Conservation (phyloP, 305 asterid genomes). For the Fraxinus sp. region DNA sequence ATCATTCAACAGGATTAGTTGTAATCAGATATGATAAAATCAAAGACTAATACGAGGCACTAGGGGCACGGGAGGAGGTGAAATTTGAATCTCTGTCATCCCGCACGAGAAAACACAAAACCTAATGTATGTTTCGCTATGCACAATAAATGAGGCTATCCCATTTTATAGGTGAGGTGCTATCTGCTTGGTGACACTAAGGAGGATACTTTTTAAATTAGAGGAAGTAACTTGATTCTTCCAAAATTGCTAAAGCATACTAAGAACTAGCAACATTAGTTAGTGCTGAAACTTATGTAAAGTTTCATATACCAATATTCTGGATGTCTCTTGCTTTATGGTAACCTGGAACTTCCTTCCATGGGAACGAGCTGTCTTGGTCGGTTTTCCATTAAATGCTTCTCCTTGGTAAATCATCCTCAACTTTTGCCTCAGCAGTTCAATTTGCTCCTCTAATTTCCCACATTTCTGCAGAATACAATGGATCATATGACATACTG, state of each 20-base stretch:
- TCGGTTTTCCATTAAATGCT: slow-evolving; percentile 77
- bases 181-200: neutral
- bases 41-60: neutral
- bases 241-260: neutral
- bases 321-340: slow-evolving; percentile 75
- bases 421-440: slow-evolving; percentile 70
- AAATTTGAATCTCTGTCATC: neutral
- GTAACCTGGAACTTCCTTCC: slow-evolving; percentile 90
- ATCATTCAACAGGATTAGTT: neutral
- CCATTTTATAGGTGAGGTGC: neutral
- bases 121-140: neutral
- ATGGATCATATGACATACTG: neutral
- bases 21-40: neutral
- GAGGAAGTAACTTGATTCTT: neutral
- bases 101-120: neutral
- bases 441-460: slow-evolving; percentile 66
- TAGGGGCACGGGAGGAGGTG: neutral
- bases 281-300: neutral
- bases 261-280: slow-evolving; percentile 2
- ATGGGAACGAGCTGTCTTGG: slow-evolving; percentile 89
- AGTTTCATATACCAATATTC: slow-evolving; percentile 59
- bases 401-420: slow-evolving; percentile 72
- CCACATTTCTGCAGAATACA: slow-evolving; percentile 68
- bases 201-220: neutral
- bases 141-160: neutral